Evolutionary conservation across 2,329 filamentous ascomycete genomes (phyloP), one percentile per base, ranked within the genome.

Genomic region (Botryotinia calthae): DNA sequence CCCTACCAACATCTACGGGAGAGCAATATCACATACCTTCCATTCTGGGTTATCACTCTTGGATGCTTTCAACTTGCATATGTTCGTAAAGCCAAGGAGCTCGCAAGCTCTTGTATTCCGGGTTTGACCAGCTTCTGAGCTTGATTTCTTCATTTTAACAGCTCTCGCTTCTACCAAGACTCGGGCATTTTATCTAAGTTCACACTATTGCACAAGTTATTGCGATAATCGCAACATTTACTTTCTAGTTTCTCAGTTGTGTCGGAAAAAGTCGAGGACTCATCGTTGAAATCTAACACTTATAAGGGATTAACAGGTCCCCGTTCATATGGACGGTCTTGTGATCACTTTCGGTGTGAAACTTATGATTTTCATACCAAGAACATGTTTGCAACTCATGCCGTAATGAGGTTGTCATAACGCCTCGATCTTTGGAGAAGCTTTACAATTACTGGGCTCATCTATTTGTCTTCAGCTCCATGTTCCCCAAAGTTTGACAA

Each of bases 301-400:
- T 31, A 16, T 46, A 34, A 72, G 40, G 63, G 18, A 61, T 72
- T 31, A 42, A 63, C 9, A 61, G 31, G 70, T 72, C 67, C n/a
- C 34, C 51, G 10, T 61, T 51, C n/a, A 65, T 31, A 31, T 72
- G 70, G 40, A 46, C 2, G 7, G 18, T 58, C 6, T 7, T 48
- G 8, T 72, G 40, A 42, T 72, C 42, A 20, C 12, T 42, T 22
- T 42, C 59, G n/a, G 31, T 31, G 42, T 37, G 40, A 25, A 40
- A 44, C 16, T 7, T 48, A n/a, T 14, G 25, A 28, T 9, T 28
- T 4, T 4, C 20, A 18, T 25, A 46, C 31, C 16, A 16, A n/a
- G 7, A 18, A 28, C 28, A 42, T 7, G 46, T 31, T 22, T 2
- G 25, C 40, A 48, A 22, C 51, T 51, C 28, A 61, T 37, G 28